Evolutionary conservation across 2,329 filamentous ascomycete genomes (phyloP).

Genomic region (Colletotrichum sp.): DNA sequence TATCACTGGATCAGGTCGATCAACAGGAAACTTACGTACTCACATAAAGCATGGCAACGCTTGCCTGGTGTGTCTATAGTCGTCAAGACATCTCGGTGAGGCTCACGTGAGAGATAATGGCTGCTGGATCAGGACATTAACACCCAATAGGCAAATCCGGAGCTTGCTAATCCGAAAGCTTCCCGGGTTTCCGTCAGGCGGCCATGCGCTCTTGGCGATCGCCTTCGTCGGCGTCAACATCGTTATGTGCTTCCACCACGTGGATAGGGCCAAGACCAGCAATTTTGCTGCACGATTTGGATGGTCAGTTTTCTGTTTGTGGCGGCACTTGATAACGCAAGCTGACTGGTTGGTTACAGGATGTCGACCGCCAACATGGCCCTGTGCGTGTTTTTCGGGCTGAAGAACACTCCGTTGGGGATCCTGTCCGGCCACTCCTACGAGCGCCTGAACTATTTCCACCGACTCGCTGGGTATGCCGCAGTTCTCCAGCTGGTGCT

Average conservation of each 20-base stretch:
- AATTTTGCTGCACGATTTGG: conserved; percentile 33
- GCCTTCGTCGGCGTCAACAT: conserved; percentile 38
- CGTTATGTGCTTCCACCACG: conserved; percentile 34
- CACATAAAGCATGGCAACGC: background rate
- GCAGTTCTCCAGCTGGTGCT: conserved; percentile 39
- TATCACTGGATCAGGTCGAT: background rate
- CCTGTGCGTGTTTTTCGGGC: conserved; percentile 46
- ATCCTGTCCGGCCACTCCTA: conserved; percentile 43
- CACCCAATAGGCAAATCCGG: background rate
- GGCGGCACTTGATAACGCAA: fast-evolving
- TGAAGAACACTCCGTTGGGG: conserved; percentile 54
- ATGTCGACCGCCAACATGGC: conserved; percentile 46
- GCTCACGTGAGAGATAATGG: background rate
- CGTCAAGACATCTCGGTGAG: background rate
- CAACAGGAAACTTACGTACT: background rate
- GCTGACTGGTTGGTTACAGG: conserved; percentile 35
- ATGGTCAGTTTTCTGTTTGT: conserved; percentile 17
- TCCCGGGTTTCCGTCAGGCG: conserved; percentile 12
- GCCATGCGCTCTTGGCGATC: conserved; percentile 32
- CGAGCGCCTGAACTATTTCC: conserved; percentile 51
- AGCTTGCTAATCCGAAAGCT: background rate
- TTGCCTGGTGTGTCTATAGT: background rate
- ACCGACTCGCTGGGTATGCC: conserved; percentile 49
- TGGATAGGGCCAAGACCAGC: conserved; percentile 31
- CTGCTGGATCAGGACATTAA: background rate